These are phyloP conservation scores for Pyrus communis DNA, from an alignment of 306 rosid species.

Conservation along the genomic window DNA sequence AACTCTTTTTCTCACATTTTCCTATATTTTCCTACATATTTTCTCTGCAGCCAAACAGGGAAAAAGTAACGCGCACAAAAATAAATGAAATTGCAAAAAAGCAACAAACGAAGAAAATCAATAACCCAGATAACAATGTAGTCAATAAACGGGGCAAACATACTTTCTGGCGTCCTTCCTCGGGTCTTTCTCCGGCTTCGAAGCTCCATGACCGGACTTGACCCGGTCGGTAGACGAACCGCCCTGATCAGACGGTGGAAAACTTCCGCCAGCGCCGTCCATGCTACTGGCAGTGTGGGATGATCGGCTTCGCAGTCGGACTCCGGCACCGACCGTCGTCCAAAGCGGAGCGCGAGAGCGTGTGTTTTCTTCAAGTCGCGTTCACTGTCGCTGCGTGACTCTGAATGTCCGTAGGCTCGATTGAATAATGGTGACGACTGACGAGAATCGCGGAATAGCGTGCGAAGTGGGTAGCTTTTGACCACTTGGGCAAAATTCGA, in stretches of 20 bases:
- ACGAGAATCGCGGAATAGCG: no score
- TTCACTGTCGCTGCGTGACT: neutral
- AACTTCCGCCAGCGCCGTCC: neutral
- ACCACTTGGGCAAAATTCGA: no score
- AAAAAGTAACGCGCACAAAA: neutral
- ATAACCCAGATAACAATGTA: constrained; percentile 8
- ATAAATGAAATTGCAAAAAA: neutral
- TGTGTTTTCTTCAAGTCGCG: no score
- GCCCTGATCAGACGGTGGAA: constrained; percentile 11
- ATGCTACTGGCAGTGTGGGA: neutral
- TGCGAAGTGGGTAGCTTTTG: no score
- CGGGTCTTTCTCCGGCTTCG: constrained; percentile 45
- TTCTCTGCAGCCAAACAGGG: constrained; percentile 11
- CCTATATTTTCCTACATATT: neutral
- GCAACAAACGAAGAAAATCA: neutral
- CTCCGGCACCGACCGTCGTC: constrained; percentile 6
- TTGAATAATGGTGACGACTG: no score
- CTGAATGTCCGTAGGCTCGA: neutral
- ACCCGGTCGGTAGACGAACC: constrained; percentile 7
- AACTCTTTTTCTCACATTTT: neutral
- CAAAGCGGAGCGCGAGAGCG: neutral
- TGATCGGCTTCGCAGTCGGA: constrained; percentile 24
- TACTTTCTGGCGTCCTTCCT: constrained; percentile 57
- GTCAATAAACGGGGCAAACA: neutral
- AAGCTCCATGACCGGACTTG: constrained; percentile 16